Evolutionary conservation across 768 basidiomycete genomes (phyloP).

Genomic region (Termitomyces sp.): DNA sequence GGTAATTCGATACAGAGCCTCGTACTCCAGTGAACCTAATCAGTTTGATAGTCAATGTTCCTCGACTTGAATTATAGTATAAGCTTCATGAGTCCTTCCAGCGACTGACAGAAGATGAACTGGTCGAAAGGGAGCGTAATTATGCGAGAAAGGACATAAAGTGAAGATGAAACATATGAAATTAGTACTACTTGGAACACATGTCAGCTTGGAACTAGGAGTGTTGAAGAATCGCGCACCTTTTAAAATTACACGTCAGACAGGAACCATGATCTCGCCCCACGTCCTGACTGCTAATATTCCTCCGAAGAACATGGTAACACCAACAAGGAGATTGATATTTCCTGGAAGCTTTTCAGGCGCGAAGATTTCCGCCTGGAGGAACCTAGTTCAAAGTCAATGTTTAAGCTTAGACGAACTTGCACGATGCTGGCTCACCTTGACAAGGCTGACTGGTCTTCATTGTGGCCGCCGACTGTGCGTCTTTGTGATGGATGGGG

Average conservation of each 20-base stretch:
- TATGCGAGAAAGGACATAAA: not conserved
- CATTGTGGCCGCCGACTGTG: constrained; percentile 55
- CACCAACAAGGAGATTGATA: constrained; percentile 59
- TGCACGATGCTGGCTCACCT: constrained; percentile 17
- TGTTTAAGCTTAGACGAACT: not conserved
- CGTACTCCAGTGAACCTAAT: not conserved
- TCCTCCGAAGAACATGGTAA: constrained; percentile 64
- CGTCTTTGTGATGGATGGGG: constrained; percentile 35
- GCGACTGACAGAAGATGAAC: not conserved
- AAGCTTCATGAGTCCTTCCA: not conserved
- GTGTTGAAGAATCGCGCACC: not conserved
- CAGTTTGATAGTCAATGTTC: not conserved
- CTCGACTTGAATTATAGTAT: not conserved
- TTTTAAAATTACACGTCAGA: constrained; percentile 25
- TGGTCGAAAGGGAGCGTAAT: not conserved
- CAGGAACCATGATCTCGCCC: constrained; percentile 73
- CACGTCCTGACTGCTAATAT: constrained; percentile 68
- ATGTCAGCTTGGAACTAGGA: not conserved
- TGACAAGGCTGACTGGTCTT: constrained; percentile 61
- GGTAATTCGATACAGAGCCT: not conserved
- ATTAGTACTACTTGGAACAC: not conserved
- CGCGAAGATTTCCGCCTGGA: constrained; percentile 61
- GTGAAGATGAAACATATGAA: not conserved
- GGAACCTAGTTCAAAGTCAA: constrained; percentile 25
- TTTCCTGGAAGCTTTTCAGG: constrained; percentile 76